phyloP scores from a whole-genome alignment of 2,329 filamentous ascomycete species.

The Epichloe festucae region DNA sequence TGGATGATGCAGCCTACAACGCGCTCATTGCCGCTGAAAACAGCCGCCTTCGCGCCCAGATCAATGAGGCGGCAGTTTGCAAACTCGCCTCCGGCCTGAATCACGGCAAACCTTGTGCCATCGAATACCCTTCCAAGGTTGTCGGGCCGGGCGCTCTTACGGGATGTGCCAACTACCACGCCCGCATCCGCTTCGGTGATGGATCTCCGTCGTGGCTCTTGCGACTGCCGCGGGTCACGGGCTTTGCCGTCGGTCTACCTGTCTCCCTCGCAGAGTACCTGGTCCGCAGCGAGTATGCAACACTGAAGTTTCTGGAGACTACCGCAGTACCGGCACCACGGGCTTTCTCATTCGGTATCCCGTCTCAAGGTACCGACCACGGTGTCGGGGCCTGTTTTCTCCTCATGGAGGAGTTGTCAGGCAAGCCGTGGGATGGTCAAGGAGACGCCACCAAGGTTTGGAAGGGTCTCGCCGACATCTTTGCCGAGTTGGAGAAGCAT shows the following conservation, averaged over 20 bases:
- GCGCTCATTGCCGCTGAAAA: constrained; percentile 6
- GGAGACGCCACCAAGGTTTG: constrained; percentile 11
- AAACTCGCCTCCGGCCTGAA: constrained; percentile 9
- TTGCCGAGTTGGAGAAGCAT: constrained; percentile 15
- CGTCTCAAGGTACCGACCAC: constrained; percentile 7
- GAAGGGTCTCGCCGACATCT: constrained; percentile 10
- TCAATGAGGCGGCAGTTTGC: constrained; percentile 9
- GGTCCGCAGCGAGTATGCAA: constrained; percentile 17
- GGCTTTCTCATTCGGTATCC: constrained; percentile 10
- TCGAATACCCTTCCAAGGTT: constrained; percentile 6
- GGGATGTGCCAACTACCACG: constrained; percentile 17
- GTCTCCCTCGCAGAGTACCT: constrained; percentile 13
- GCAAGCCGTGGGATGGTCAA: constrained; percentile 9
- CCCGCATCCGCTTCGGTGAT: constrained; percentile 16
- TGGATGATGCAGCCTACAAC: constrained; percentile 3
- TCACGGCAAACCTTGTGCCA: constrained; percentile 4
- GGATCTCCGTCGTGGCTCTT: constrained; percentile 15
- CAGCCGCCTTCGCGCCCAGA: constrained; percentile 5
- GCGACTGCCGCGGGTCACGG: constrained; percentile 11
- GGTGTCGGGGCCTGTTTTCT: constrained; percentile 14
- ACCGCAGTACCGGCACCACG: constrained; percentile 17
- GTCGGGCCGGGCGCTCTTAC: constrained; percentile 10
- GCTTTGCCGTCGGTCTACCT: constrained; percentile 7
- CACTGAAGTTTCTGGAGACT: constrained; percentile 20
- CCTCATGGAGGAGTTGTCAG: constrained; percentile 16